phyloP scores from a whole-genome alignment of 225 moss, liverwort and hornwort species.

The Bryum argenteum region DNA sequence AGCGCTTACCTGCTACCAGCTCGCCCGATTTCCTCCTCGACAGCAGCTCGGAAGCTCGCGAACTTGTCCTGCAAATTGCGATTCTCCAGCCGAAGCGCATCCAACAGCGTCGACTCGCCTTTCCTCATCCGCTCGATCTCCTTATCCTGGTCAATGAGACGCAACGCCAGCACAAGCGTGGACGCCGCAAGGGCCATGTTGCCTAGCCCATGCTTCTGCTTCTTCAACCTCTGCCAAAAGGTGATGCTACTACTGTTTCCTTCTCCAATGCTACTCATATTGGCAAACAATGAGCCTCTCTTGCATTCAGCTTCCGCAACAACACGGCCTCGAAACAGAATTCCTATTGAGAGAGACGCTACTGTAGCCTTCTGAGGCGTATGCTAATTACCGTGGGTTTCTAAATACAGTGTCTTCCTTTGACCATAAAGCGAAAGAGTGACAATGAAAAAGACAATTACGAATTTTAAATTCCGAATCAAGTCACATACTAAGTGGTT shows the following conservation, averaged over 20 bases:
- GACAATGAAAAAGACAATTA: too few relatives aligned
- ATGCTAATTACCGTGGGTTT: too few relatives aligned
- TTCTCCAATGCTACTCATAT: constrained; percentile 42
- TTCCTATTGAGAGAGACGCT: too few relatives aligned
- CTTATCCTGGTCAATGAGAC: constrained; percentile 64
- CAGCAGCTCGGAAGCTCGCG: constrained; percentile 37
- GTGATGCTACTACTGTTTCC: constrained; percentile 30
- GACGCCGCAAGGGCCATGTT: constrained; percentile 66
- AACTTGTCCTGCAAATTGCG: constrained; percentile 28
- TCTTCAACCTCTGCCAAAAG: constrained; percentile 60
- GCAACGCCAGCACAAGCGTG: constrained; percentile 49
- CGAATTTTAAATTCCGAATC: too few relatives aligned
- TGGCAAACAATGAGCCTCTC: neutral
- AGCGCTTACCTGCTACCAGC: constrained; percentile 44
- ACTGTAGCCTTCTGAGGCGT: too few relatives aligned
- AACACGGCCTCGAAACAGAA: too few relatives aligned
- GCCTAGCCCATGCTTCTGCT: constrained; percentile 58
- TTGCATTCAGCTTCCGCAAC: too few relatives aligned
- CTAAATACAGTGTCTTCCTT: too few relatives aligned
- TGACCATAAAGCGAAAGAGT: too few relatives aligned
- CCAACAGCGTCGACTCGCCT: constrained; percentile 45
- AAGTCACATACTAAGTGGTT: too few relatives aligned
- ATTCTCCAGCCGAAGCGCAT: constrained; percentile 57
- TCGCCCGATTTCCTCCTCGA: constrained; percentile 52
- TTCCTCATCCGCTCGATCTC: constrained; percentile 44